These are phyloP conservation scores for Apodospora peruviana DNA, from an alignment of 495 filamentous ascomycete species.

Conservation along the genomic window DNA sequence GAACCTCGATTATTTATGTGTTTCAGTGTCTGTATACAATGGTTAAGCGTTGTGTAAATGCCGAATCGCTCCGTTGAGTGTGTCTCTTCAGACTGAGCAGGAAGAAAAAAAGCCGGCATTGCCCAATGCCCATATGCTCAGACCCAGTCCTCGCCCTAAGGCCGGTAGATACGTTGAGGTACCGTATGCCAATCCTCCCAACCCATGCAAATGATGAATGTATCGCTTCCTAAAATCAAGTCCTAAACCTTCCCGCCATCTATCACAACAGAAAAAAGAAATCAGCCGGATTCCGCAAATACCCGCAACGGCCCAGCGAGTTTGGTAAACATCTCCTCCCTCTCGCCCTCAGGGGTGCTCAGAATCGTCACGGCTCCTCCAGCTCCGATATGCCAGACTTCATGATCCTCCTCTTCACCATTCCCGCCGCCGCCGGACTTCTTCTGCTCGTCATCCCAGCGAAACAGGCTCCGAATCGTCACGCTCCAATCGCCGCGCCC, in stretches of 20 bases:
- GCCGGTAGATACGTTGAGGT: constrained; percentile 23
- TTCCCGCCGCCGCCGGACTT: constrained; percentile 6
- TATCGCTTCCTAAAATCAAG: background rate
- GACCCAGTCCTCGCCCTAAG: no score
- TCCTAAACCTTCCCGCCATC: background rate
- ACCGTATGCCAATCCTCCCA: background rate
- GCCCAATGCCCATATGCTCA: background rate
- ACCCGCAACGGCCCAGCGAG: constrained; percentile 59
- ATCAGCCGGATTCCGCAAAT: constrained; percentile 33
- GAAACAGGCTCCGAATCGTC: constrained; percentile 72
- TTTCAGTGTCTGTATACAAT: background rate
- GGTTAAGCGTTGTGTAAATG: constrained; percentile 9
- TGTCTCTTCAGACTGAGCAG: background rate
- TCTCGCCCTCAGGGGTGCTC: constrained; percentile 71
- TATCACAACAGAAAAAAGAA: background rate
- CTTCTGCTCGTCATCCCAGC: constrained; percentile 51
- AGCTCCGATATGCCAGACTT: constrained; percentile 78
- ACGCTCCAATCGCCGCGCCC: constrained; percentile 86
- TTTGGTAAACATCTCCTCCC: constrained; percentile 88
- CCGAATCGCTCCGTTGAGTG: constrained; percentile 10
- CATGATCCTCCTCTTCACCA: constrained; percentile 19
- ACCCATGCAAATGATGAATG: constrained; percentile 1
- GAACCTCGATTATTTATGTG: background rate
- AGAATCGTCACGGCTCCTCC: constrained; percentile 83
- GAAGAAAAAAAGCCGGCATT: background rate